Evolutionary conservation across 768 basidiomycete genomes (phyloP).

Genomic region (Austroboletus eburneus): DNA sequence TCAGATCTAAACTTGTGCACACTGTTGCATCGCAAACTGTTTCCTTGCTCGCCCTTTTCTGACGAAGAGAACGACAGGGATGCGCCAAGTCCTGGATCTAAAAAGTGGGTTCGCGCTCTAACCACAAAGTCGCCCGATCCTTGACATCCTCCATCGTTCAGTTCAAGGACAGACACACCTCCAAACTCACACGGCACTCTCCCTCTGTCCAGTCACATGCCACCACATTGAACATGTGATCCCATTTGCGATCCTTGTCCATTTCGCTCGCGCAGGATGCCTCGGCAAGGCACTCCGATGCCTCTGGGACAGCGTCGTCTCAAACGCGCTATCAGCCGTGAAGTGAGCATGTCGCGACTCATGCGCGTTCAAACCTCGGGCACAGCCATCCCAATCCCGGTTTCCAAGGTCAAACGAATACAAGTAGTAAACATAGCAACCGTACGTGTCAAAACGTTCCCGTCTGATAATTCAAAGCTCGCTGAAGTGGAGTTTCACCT

Average conservation of each 20-base stretch:
- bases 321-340: slow-evolving; percentile 57
- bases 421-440: too few species aligned
- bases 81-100: slow-evolving; percentile 7
- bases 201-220: slow-evolving; percentile 16
- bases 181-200: slow-evolving; percentile 22
- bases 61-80: slow-evolving; percentile 33
- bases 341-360: slow-evolving; percentile 84
- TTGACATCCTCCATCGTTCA: slow-evolving; percentile 8
- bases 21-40: slow-evolving; percentile 63
- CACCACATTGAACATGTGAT: slow-evolving; percentile 28
- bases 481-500: slow-evolving; percentile 99
- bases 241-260: slow-evolving; percentile 61
- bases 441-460: slow-evolving; percentile 73
- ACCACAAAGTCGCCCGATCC: slow-evolving; percentile 12
- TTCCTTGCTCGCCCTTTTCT: slow-evolving; percentile 58
- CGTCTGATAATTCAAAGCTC: slow-evolving; percentile 83
- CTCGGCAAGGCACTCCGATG: slow-evolving; percentile 33
- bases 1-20: slow-evolving; percentile 44
- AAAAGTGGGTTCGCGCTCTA: neutral
- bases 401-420: too few species aligned
- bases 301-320: slow-evolving; percentile 35
- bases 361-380: slow-evolving; percentile 54
- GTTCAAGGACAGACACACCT: slow-evolving; percentile 7
- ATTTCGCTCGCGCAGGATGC: slow-evolving; percentile 67
- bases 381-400: slow-evolving; percentile 10